Percentiles rank a stretch among this genome's conserved stretches.
Conservation (phyloP, 148 eudicot species). For the Chenopodium formosanum region DNA sequence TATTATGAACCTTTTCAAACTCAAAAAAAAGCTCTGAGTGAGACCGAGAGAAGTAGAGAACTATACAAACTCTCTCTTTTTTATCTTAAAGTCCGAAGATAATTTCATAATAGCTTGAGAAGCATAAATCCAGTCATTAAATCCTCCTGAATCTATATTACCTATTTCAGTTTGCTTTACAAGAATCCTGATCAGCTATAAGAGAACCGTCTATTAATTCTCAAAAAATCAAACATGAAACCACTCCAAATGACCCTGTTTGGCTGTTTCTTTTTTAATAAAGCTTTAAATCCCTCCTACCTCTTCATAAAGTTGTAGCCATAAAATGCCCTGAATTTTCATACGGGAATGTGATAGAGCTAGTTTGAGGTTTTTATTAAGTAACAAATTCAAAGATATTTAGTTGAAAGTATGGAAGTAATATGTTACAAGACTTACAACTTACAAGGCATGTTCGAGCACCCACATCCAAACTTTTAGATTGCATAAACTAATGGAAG, state of each 20-base stretch:
- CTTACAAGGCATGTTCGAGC: neutral
- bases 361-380: neutral
- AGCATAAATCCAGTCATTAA: neutral
- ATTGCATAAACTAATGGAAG: neutral
- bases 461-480: neutral
- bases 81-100: neutral
- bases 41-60: neutral
- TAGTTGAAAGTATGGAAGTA: neutral
- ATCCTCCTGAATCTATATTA: neutral
- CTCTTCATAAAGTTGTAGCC: neutral
- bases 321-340: neutral
- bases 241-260: neutral
- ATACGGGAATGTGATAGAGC: neutral
- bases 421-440: neutral
- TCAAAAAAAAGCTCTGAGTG: neutral
- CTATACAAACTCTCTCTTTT: neutral
- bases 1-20: neutral
- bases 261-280: neutral
- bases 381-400: no score
- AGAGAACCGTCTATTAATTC: neutral
- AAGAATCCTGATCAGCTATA: neutral
- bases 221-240: neutral
- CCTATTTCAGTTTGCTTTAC: neutral
- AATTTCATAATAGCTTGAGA: neutral
- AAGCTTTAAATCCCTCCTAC: neutral